phyloP scores from a whole-genome alignment of 2,329 filamentous ascomycete species.

The Aspergillus fischeri region DNA sequence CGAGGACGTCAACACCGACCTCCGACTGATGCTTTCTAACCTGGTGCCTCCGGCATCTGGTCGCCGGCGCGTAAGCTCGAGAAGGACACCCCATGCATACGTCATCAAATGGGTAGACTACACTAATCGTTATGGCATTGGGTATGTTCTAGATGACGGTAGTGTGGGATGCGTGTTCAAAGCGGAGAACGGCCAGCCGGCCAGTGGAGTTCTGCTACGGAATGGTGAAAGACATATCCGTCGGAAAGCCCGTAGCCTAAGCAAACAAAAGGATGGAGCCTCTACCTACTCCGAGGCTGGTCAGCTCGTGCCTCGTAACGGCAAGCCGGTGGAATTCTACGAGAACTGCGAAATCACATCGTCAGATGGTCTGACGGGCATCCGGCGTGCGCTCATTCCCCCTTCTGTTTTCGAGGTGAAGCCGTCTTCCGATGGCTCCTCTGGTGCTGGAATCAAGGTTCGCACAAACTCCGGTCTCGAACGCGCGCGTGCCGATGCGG shows the following conservation, averaged over 20 bases:
- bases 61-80: constrained; percentile 26
- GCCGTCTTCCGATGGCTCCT: constrained; percentile 20
- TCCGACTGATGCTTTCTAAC: constrained; percentile 37
- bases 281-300: constrained; percentile 38
- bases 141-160: constrained; percentile 49
- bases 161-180: constrained; percentile 50
- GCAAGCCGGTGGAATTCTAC: constrained; percentile 45
- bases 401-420: constrained; percentile 39
- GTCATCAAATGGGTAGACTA: constrained; percentile 54
- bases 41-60: constrained; percentile 29
- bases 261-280: constrained; percentile 23
- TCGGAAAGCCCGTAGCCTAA: constrained; percentile 39
- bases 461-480: constrained; percentile 30
- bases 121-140: constrained; percentile 49
- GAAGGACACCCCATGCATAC: constrained; percentile 38
- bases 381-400: constrained; percentile 39
- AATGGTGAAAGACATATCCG: constrained; percentile 46
- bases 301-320: constrained; percentile 42
- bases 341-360: constrained; percentile 39
- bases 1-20: constrained; percentile 35
- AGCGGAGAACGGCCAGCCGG: constrained; percentile 41
- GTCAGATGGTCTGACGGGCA: constrained; percentile 30
- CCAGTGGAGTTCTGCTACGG: constrained; percentile 44
- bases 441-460: constrained; percentile 27
- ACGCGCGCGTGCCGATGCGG: constrained; percentile 37